Base-by-base conservation (phyloP, 116 monocot species). In the Dioscorea cayenensis region DNA sequence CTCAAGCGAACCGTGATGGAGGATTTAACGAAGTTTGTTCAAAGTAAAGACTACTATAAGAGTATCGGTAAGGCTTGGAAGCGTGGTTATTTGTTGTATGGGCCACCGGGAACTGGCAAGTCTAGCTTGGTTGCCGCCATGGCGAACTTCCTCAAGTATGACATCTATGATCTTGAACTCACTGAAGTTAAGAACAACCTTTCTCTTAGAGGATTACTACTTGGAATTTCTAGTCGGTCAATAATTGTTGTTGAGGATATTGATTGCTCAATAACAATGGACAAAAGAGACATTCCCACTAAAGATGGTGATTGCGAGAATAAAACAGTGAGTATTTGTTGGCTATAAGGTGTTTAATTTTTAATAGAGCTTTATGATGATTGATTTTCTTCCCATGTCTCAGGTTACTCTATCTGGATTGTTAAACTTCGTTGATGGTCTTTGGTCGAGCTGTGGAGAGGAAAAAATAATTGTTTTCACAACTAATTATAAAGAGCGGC, bases 51-150 rank as follows among this genome's bases (percentile, higher is more conserved):
- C 5, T 86, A 81, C 72, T 86, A 86, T 51, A 71, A 72, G 48
- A 83, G 49, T 29, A 78, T 81, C 3, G 90, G 90, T 4, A 90
- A 81, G 76, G 81, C 90, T 0, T 86, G 89, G 86, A 90, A 86
- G 76, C 76, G 89, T 1, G 86, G 86, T 12, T 90, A 90, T 49
- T 22, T 90, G 28, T 73, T 90, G 21, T 81, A 85, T 29, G 84
- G 86, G 1, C 86, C 86, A 4, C 86, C 83, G 2, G 86, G 90
- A 16, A 90, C 90, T 6, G 90, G 84, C 20, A 90, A 90, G 61
- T 90, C 90, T 13, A 90, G 84, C 73, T 66, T 90, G 58, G 38
- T 90, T 29, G 82, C 77, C 2, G 82, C 87, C 60, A 84, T 90
- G 69, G 90, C 87, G 2, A 90, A 90, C 51, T 78, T 75, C 61